Base-by-base conservation (phyloP, 352 stramenopile species). In the Phytophthora pini region DNA sequence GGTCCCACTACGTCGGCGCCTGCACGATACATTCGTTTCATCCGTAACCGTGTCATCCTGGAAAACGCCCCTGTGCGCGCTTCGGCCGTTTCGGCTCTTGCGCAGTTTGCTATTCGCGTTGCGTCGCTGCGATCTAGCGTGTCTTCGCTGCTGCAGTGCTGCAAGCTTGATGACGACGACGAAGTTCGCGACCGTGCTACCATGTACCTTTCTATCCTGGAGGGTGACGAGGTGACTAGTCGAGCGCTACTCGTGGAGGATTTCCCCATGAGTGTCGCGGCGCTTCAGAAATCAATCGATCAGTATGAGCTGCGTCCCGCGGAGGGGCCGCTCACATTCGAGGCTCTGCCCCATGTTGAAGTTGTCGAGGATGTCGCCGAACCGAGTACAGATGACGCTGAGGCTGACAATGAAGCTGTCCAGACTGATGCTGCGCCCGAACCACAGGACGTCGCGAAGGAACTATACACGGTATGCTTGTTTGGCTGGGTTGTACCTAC, bases 31-130 rank as follows among this genome's bases (percentile, higher is more conserved):
- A 99, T 99, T 69, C 95, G 98, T 51, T 99, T 99, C 76, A 98
- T 99, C 52, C 99, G 99, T 79, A 99, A 99, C 86, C 94, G 98
- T 44, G 89, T 99, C 45, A 99, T 99, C 74, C 77, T 99, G 24
- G 98, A 99, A 75, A 99, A 99, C 73, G 92, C 97, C 0, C 80
- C 92, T 10, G 95, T 99, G 45, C 89, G 98, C 46, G 97, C 98
- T 9, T 98, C 98, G 10, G 97, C 98, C 3, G 94, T 99, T 47
- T 94, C 90, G 17, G 94, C 97, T 20, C 84, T 99, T 5, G 87
- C 93, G 15, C 97, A 99, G 65, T 99, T 99, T 82, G 97, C 95
- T 5, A 96, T 98, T 41, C 78, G 83, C 22, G 94, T 99, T 38
- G 92, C 97, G 5, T 92, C 88, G 17, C 88, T 99, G 3, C 82